A percentile compares a stretch with the other conserved stretches of the same genome.
Evolutionary conservation across 345 rosid genomes (phyloP).

Genomic region (Linum tenue): DNA sequence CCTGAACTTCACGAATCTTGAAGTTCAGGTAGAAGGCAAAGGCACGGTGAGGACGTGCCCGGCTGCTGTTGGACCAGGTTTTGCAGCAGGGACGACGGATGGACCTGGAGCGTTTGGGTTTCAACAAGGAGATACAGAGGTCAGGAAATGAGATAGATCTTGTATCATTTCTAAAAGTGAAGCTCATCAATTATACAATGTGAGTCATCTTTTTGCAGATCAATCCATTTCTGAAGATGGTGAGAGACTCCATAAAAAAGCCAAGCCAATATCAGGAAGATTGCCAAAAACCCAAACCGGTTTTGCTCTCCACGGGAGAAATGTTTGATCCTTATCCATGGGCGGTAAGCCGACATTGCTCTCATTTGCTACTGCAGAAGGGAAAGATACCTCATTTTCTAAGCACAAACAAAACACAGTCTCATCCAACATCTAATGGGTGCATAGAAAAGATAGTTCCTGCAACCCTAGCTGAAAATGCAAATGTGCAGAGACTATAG

Average conservation of each 20-base stretch:
- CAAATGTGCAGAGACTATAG: no score
- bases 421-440: no score
- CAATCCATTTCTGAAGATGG: constrained; percentile 31
- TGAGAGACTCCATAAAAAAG: constrained; percentile 36
- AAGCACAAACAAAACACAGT: no score
- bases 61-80: constrained; percentile 46
- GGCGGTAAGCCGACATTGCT: constrained; percentile 27
- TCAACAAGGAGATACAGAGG: constrained; percentile 53
- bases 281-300: constrained; percentile 47
- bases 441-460: no score
- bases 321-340: constrained; percentile 48
- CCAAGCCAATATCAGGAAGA: constrained; percentile 46
- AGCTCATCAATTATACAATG: neutral
- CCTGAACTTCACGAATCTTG: constrained; percentile 38
- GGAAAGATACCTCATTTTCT: neutral
- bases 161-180: neutral
- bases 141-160: constrained; percentile 3
- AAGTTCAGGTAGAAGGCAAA: constrained; percentile 33
- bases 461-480: no score
- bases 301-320: constrained; percentile 45
- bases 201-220: constrained; percentile 20
- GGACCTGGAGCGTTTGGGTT: constrained; percentile 53
- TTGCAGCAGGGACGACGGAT: constrained; percentile 58
- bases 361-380: neutral
- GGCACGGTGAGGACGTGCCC: constrained; percentile 37